These are phyloP conservation scores for Euphorbia tirucalli DNA, from an alignment of 345 rosid genomes.

Conservation along the genomic window DNA sequence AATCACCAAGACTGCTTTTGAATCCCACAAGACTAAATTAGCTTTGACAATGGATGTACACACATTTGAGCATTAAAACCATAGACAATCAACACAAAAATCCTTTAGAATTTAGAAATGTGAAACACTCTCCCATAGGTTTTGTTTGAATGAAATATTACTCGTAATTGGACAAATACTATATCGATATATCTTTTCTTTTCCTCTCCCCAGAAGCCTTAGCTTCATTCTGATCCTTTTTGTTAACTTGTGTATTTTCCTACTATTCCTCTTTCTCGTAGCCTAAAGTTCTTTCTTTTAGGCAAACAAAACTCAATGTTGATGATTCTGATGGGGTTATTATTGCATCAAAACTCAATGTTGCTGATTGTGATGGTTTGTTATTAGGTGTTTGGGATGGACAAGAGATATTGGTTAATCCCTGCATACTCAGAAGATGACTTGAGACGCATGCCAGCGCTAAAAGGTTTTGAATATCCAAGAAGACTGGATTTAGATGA, in stretches of 20 bases:
- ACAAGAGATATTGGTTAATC: slow-evolving; percentile 63
- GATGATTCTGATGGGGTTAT: neutral
- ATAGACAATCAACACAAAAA: too few relatives aligned
- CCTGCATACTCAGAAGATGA: slow-evolving; percentile 68
- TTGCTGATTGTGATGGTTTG: neutral
- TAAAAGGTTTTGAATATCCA: slow-evolving; percentile 56
- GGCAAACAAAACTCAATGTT: neutral
- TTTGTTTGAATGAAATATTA: too few relatives aligned
- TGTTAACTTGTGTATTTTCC: neutral
- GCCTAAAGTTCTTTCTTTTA: neutral
- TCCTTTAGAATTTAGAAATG: too few relatives aligned
- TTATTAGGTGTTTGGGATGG: slow-evolving; percentile 30
- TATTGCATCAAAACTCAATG: neutral
- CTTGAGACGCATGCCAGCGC: slow-evolving; percentile 42
- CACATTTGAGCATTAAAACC: too few relatives aligned
- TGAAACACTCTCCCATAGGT: too few relatives aligned
- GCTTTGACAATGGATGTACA: too few relatives aligned
- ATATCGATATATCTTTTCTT: too few relatives aligned
- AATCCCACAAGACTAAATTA: too few relatives aligned
- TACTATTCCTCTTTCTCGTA: neutral
- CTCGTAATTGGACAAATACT: too few relatives aligned
- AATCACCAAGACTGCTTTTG: too few relatives aligned
- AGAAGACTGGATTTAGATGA: slow-evolving; percentile 44
- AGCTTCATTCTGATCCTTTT: too few relatives aligned
- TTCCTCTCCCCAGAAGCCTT: too few relatives aligned